phyloP scores from a whole-genome alignment of 2,329 filamentous ascomycete species.

The Aspergillus ustus region DNA sequence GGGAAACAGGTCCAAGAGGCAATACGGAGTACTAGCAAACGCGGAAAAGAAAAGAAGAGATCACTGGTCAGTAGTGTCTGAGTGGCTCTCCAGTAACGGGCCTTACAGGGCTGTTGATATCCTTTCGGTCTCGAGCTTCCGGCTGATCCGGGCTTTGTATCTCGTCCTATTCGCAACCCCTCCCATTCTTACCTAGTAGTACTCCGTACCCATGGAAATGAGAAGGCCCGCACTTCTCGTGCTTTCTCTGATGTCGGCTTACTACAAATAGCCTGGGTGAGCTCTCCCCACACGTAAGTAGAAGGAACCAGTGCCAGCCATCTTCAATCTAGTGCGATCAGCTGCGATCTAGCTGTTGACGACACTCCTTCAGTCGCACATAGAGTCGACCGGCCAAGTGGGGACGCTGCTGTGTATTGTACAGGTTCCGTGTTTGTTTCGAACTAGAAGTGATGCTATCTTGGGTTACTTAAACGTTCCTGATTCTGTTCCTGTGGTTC shows the following conservation, averaged over 20 bases:
- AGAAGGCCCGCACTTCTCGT: background rate
- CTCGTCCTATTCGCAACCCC: background rate
- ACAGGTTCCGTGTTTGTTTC: conserved; percentile 1
- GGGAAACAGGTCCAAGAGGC: background rate
- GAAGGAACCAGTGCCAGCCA: conserved; percentile 3
- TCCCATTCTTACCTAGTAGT: background rate
- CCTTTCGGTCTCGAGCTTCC: conserved; percentile 3
- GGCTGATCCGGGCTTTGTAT: background rate
- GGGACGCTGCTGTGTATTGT: background rate
- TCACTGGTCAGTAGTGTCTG: background rate
- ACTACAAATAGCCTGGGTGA: background rate
- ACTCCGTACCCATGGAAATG: background rate
- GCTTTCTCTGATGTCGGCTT: background rate
- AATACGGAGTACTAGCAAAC: no score
- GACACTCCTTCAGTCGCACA: background rate
- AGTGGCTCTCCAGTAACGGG: background rate
- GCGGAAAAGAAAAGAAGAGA: background rate
- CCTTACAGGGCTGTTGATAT: background rate
- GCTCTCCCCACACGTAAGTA: conserved; percentile 1
- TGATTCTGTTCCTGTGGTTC: background rate
- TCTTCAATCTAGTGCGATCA: background rate
- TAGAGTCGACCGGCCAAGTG: background rate
- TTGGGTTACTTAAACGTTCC: background rate
- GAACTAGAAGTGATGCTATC: background rate
- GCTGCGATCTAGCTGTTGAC: background rate